Base-by-base conservation (phyloP, 2,329 filamentous ascomycete species). In the Phyllosticta citrichinensis region DNA sequence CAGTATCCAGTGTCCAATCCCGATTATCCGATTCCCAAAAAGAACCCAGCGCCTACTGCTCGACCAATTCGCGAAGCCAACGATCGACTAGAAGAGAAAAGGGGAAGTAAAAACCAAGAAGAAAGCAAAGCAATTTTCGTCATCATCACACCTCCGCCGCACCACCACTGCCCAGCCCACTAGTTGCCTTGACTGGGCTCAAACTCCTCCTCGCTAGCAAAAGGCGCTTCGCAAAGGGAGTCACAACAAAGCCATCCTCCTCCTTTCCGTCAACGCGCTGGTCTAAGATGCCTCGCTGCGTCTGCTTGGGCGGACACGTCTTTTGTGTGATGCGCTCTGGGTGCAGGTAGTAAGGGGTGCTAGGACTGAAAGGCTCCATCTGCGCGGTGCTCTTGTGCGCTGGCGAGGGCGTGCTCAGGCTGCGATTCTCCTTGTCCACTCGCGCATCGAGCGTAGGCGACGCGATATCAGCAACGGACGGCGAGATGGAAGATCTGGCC, bases 301-400 rank as follows among this genome's bases (percentile, higher is more conserved):
- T 33, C 66, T 80, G 77, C 67, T 83, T 83, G 0, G 80, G 79
- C 1, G 81, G 81, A 62, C 79, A 80, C 0, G 81, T 83, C 67
- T 80, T 77, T 61, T 81, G 80, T 2, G 79, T 73, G 17, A 80
- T 65, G 40, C 72, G 71, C 63, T 71, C 70, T 47, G 72, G 75
- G 63, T 75, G 75, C 24, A 75, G 69, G 63, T 76, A 78, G 65
- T 76, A 80, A 20, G 76, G 79, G 8, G 75, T 80, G 12, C 70
- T 74, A 2, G 74, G 79, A 5, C 75, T 77, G 61, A 58, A 58
- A 51, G 52, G 25, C 40, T 47, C 40, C 14, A n/a, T 47, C 57
- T 56, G 50, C 11, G 22, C 52, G 19, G 30, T 22, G 2, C 24
- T 30, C 22, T 30, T 56, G 67, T 67, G 57, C 61, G n/a, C 73